Evolutionary conservation across 768 basidiomycete genomes (phyloP).

Genomic region (Omphalotus guepiniiformis): DNA sequence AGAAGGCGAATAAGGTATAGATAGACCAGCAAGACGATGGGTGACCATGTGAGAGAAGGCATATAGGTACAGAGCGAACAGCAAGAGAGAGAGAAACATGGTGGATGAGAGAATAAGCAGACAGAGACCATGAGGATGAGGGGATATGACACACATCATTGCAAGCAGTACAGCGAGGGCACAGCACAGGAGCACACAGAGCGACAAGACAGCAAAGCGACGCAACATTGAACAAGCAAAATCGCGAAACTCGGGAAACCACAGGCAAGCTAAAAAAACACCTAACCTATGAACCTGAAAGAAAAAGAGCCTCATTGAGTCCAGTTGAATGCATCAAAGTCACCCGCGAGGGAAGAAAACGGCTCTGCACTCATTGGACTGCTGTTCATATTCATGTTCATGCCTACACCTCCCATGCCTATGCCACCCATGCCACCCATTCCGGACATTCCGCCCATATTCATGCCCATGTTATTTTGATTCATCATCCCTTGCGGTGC

Average conservation of each 20-base stretch:
- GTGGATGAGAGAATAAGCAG: not conserved
- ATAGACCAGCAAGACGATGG: no score
- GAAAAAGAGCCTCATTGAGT: slow-evolving; percentile 31
- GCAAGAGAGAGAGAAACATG: slow-evolving; percentile 11
- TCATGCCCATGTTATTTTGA: slow-evolving; percentile 2
- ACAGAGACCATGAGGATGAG: not conserved
- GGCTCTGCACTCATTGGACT: slow-evolving; percentile 31
- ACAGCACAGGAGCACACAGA: slow-evolving; percentile 22
- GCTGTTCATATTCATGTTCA: slow-evolving; percentile 9
- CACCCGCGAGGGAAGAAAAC: slow-evolving; percentile 31
- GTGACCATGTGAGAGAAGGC: slow-evolving; percentile 19
- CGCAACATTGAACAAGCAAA: not conserved
- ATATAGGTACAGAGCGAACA: slow-evolving; percentile 16
- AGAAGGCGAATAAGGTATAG: no score
- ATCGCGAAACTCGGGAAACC: not conserved
- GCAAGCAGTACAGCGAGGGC: slow-evolving; percentile 15
- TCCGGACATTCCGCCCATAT: no score
- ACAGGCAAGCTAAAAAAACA: slow-evolving; percentile 6
- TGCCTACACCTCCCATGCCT: no score
- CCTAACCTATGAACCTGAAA: slow-evolving; percentile 6
- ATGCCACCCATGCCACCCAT: no score
- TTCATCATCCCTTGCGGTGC: not conserved
- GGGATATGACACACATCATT: no score
- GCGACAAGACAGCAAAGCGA: no score
- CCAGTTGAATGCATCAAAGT: slow-evolving; percentile 62